phyloP scores from a whole-genome alignment of 306 rosid genomes.

The Quercus aquifolioides region DNA sequence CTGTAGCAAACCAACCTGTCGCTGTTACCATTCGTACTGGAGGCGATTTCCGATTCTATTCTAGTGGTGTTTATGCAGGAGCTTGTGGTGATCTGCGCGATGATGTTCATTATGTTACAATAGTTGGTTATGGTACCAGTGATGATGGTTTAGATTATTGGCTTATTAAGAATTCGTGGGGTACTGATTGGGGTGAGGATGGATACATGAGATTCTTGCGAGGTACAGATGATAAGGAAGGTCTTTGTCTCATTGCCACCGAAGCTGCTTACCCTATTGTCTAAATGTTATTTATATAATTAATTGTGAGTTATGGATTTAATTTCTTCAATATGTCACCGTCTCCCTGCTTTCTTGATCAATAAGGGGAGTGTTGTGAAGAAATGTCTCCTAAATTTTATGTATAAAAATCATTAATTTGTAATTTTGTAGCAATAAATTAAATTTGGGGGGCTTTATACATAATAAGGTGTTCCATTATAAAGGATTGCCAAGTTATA shows the following conservation, averaged over 20 bases:
- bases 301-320: too few species aligned
- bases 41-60: not conserved
- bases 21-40: not conserved
- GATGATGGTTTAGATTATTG: not conserved
- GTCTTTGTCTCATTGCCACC: not conserved
- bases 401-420: too few species aligned
- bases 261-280: constrained; percentile 13
- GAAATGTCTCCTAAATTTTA: too few species aligned
- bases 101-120: not conserved
- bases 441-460: too few species aligned
- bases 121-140: not conserved
- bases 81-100: not conserved
- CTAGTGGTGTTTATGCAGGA: not conserved
- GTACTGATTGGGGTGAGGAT: constrained; percentile 19
- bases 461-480: too few species aligned
- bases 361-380: too few species aligned
- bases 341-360: too few species aligned
- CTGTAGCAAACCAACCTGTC: not conserved
- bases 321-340: too few species aligned
- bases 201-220: constrained; percentile 32
- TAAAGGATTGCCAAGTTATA: too few species aligned
- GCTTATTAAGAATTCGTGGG: constrained; percentile 38
- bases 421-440: too few species aligned
- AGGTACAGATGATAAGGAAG: constrained; percentile 16
- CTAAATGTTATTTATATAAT: not conserved